Conservation (phyloP, 2,329 filamentous ascomycete genomes). For the Gaeumannomyces tritici region DNA sequence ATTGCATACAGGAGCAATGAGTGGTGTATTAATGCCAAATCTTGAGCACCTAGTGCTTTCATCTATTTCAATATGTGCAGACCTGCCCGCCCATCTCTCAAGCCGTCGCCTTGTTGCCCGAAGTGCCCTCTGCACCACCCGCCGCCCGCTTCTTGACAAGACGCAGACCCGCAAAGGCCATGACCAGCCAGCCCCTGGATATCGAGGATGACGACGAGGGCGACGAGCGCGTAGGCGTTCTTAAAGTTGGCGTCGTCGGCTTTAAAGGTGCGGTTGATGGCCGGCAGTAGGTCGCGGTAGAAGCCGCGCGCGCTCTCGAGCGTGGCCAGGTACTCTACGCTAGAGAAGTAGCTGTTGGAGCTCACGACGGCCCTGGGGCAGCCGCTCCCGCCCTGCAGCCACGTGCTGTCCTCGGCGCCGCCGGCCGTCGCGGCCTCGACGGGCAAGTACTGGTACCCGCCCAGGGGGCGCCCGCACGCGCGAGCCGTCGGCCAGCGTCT, state of each 20-base stretch:
- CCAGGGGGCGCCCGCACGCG: slow-evolving; percentile 56
- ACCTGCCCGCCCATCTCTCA: background rate
- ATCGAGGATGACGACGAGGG: slow-evolving; percentile 38
- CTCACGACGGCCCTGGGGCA: slow-evolving; percentile 45
- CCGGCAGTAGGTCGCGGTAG: slow-evolving; percentile 42
- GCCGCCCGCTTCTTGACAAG: slow-evolving; percentile 32
- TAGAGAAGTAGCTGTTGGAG: slow-evolving; percentile 44
- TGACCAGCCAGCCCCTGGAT: slow-evolving; percentile 32
- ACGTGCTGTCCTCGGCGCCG: slow-evolving; percentile 45
- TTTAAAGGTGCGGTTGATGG: slow-evolving; percentile 42
- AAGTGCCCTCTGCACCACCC: background rate
- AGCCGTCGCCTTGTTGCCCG: background rate
- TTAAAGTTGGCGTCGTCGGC: slow-evolving; percentile 39
- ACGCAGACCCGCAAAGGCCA: slow-evolving; percentile 32
- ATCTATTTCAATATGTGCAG: background rate
- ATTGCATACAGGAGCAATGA: too few species aligned
- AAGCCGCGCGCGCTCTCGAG: slow-evolving; percentile 48
- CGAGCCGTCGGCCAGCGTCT: slow-evolving; percentile 63
- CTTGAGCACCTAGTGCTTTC: background rate
- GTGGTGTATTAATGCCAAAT: too few species aligned
- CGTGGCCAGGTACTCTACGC: slow-evolving; percentile 32
- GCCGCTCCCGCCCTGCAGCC: slow-evolving; percentile 49
- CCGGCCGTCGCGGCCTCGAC: slow-evolving; percentile 46
- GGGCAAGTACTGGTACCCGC: slow-evolving; percentile 78
- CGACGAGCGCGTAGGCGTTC: slow-evolving; percentile 58